Base-by-base conservation (phyloP, 139 green algal species). In the Yamagishiella unicocca region DNA sequence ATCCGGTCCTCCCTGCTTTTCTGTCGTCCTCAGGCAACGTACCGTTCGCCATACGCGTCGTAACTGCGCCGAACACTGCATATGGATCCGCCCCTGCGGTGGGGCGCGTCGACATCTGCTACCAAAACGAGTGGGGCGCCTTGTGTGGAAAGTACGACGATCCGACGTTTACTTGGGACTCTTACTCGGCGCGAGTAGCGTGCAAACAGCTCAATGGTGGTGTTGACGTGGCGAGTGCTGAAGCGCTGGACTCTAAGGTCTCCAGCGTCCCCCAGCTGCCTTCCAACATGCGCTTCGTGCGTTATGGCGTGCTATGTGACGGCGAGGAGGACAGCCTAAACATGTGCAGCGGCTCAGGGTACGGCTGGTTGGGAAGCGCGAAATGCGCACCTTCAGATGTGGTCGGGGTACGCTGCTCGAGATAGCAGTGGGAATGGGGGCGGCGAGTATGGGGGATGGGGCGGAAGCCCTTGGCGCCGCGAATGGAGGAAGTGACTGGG, bases 71-170 rank as follows among this genome's bases (percentile, higher is more conserved):
- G 21, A n/a, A 2, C 4, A 10, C 19, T 22, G 19, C 19, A 31
- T 4, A 53, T 21, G 14, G 6, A 2, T 8, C 35, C n/a, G 27
- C 14, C 1, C 10, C 21, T n/a, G 35, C 43, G n/a, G 21, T 50
- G 24, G 81, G 81, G 2, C 64, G 81, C 9, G 21, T 87, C 31
- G 81, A 87, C 14, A 4, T 87, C 2, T 87, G 81, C 45, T 22
- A 54, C 24, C 53, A 42, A 10, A 33, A 35, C n/a, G 0, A 64
- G 12, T 87, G 81, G 81, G 81, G 81, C 45, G 64, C 64, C 38
- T 9, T 87, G 2, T 87, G 81, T 35, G 50, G 29, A 7, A 24
- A 21, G 27, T 67, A 50, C 42, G 70, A 73, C 31, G 61, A 77
- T 55, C 42, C 25, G 24, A 2, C 2, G 33, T 70, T 40, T 21